Conservation (phyloP, 345 rosid genomes). For the Citrus trifoliata region DNA sequence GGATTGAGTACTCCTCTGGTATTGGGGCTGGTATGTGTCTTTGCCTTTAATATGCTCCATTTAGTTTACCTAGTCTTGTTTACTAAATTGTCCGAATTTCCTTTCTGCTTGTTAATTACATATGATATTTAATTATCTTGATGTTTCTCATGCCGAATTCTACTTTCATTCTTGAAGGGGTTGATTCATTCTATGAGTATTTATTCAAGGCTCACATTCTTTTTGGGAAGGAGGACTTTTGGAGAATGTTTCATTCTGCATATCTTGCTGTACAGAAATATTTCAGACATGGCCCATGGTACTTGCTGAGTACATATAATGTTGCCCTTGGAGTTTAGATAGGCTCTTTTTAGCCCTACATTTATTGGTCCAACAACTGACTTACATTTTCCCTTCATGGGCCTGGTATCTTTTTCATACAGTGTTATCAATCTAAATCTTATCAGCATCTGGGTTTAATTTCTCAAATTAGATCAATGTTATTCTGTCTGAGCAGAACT, state of each 20-base stretch:
- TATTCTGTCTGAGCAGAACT: background rate
- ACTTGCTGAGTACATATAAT: constrained; percentile 19
- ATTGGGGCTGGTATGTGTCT: constrained; percentile 85
- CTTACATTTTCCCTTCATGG: background rate
- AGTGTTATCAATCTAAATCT: background rate
- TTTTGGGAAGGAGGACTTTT: constrained; percentile 92
- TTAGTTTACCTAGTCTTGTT: background rate
- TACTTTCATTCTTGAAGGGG: constrained; percentile 53
- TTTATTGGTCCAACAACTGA: background rate
- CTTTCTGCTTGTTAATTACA: constrained; percentile 3
- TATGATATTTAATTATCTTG: constrained; percentile 12
- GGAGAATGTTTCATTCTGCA: constrained; percentile 95
- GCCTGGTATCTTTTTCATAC: background rate
- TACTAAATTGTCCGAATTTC: background rate
- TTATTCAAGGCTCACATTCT: constrained; percentile 88
- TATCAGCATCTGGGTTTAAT: background rate
- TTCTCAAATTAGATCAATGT: background rate
- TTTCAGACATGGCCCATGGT: constrained; percentile 96
- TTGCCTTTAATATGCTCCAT: constrained; percentile 3
- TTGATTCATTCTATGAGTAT: constrained; percentile 96
- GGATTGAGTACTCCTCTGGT: constrained; percentile 91
- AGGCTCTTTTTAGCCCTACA: background rate
- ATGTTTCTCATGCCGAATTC: constrained; percentile 28
- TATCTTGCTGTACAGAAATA: constrained; percentile 90
- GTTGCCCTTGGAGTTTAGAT: background rate